Evolutionary conservation across 768 basidiomycete species (phyloP).

Genomic region (Phanerochaete sordida): DNA sequence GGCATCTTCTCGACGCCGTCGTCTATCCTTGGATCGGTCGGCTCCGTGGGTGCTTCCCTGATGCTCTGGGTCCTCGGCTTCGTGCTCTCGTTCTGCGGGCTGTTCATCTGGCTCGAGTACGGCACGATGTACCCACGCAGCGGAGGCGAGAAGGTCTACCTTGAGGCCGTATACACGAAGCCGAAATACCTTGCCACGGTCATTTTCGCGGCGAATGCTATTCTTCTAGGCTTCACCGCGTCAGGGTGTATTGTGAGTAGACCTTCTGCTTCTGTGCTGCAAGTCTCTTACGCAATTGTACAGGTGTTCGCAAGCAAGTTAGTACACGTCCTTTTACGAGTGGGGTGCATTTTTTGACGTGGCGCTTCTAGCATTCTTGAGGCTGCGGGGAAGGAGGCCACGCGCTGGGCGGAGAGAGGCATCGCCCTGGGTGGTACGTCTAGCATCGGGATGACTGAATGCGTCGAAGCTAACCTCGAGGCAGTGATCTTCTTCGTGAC

Average conservation of each 20-base stretch:
- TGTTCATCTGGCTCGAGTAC: conserved; percentile 62
- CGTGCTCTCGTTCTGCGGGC: conserved; percentile 51
- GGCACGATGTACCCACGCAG: conserved; percentile 63
- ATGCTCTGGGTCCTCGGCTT: conserved; percentile 66
- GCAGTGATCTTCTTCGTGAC: conserved; percentile 50
- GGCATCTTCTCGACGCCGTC: conserved; percentile 67
- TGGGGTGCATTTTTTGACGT: neutral
- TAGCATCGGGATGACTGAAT: neutral
- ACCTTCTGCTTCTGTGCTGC: neutral
- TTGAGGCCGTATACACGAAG: conserved; percentile 48
- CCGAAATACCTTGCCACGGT: conserved; percentile 31
- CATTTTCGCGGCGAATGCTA: conserved; percentile 32
- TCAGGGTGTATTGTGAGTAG: conserved; percentile 26
- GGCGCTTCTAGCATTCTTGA: conserved; percentile 39
- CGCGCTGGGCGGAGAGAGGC: conserved; percentile 50
- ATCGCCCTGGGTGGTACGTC: conserved; percentile 52
- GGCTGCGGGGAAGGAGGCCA: conserved; percentile 26
- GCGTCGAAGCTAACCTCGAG: neutral
- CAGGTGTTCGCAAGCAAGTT: conserved; percentile 31
- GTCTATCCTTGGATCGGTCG: conserved; percentile 52
- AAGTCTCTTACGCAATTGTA: neutral
- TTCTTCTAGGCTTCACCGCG: conserved; percentile 35
- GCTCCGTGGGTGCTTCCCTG: conserved; percentile 55
- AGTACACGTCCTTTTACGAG: neutral
- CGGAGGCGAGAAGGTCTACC: conserved; percentile 62